phyloP scores from a whole-genome alignment of 495 filamentous ascomycete genomes.

The Trichodelitschia bisporula region DNA sequence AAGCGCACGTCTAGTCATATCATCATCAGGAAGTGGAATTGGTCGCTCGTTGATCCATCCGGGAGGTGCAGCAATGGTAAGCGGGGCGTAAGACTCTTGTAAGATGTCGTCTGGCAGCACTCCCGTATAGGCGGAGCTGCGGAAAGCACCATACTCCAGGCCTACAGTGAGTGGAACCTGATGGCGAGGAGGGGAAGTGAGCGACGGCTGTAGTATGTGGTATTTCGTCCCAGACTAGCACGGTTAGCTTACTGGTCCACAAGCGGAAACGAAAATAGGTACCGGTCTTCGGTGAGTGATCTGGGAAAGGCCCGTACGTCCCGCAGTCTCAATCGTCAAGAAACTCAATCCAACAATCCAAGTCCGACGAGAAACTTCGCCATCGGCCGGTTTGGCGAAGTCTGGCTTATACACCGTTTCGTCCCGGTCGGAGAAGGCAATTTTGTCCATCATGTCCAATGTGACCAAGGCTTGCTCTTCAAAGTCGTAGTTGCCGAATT shows the following conservation, averaged over 20 bases:
- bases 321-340: constrained; percentile 60
- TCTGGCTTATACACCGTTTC: constrained; percentile 40
- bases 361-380: constrained; percentile 42
- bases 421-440: constrained; percentile 63
- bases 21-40: constrained; percentile 63
- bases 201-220: constrained; percentile 46
- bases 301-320: constrained; percentile 46
- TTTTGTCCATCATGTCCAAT: constrained; percentile 86
- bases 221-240: constrained; percentile 47
- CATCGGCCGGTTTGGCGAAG: constrained; percentile 35
- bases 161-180: constrained; percentile 30
- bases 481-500: constrained; percentile 35
- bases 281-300: constrained; percentile 58
- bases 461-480: constrained; percentile 89
- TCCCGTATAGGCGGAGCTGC: constrained; percentile 19
- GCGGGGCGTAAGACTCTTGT: constrained; percentile 51
- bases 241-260: not conserved
- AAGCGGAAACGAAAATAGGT: not conserved
- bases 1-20: constrained; percentile 50
- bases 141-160: constrained; percentile 18
- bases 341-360: constrained; percentile 81
- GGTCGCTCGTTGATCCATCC: constrained; percentile 3
- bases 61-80: constrained; percentile 2
- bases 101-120: constrained; percentile 66
- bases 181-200: constrained; percentile 39